Evolutionary conservation across 768 basidiomycete genomes (phyloP).

Genomic region (Podaxis carcinomalis): DNA sequence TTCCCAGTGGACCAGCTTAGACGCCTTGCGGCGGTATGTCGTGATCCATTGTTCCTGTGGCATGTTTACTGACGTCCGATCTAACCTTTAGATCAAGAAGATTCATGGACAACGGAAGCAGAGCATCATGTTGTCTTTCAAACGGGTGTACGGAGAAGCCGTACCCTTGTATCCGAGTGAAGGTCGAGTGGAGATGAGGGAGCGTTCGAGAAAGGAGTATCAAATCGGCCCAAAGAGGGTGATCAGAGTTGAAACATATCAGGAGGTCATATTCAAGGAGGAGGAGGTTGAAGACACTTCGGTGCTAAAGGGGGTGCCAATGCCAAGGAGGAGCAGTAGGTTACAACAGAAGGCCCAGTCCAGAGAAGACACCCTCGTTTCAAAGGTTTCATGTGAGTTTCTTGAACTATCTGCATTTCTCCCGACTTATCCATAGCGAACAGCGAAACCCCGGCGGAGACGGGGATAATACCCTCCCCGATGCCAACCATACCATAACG

Average conservation of each 20-base stretch:
- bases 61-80: background rate
- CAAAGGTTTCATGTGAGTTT: background rate
- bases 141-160: background rate
- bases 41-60: background rate
- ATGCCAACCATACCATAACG: too few relatives aligned
- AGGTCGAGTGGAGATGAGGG: constrained; percentile 9
- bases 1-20: constrained; percentile 7
- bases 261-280: constrained; percentile 3
- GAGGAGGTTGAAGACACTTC: constrained; percentile 4
- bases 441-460: background rate
- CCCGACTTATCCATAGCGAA: background rate
- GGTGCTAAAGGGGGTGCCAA: background rate
- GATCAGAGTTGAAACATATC: constrained; percentile 2
- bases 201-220: constrained; percentile 6
- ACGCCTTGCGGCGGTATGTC: constrained; percentile 1
- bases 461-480: background rate
- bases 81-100: background rate
- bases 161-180: constrained; percentile 8
- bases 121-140: constrained; percentile 7
- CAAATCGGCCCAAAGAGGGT: constrained; percentile 3
- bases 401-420: background rate
- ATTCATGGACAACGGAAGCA: constrained; percentile 6
- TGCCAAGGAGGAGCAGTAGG: constrained; percentile 5
- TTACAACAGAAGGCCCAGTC: background rate
- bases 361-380: background rate